These are phyloP conservation scores for Nakazawaea holstii DNA, from an alignment of 805 yeast species.

Conservation along the genomic window DNA sequence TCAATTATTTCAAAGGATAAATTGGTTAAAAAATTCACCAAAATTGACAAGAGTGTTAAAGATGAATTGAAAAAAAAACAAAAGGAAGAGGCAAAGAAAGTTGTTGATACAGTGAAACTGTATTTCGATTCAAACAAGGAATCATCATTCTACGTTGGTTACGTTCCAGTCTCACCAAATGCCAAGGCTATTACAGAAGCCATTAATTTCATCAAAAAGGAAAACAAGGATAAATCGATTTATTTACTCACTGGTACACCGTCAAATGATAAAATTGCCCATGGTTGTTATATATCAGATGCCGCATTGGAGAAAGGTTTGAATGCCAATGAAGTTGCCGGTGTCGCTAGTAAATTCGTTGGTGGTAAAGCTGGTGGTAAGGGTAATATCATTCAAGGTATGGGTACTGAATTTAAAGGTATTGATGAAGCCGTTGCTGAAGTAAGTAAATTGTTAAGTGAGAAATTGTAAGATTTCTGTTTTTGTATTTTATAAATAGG, in stretches of 20 bases:
- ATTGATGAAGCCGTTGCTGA: conserved; percentile 70
- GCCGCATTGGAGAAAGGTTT: conserved; percentile 65
- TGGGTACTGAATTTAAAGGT: conserved; percentile 78
- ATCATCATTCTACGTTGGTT: conserved; percentile 58
- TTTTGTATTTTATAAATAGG: not conserved
- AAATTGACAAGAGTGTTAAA: conserved; percentile 79
- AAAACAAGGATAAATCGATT: conserved; percentile 66
- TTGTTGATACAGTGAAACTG: conserved; percentile 68
- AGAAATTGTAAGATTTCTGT: conserved; percentile 48
- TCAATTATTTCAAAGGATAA: conserved; percentile 76
- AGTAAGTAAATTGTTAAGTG: conserved; percentile 53
- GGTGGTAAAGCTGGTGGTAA: conserved; percentile 99
- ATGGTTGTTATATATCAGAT: conserved; percentile 85
- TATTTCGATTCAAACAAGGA: conserved; percentile 56
- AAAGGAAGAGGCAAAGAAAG: conserved; percentile 80
- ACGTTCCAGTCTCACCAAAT: conserved; percentile 67
- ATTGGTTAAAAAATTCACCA: conserved; percentile 67
- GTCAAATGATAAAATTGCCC: conserved; percentile 66
- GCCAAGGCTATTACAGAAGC: conserved; percentile 96
- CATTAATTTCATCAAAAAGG: conserved; percentile 73
- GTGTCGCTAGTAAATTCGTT: conserved; percentile 60
- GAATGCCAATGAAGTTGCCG: conserved; percentile 71
- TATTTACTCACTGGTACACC: conserved; percentile 72
- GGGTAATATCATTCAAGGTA: conserved; percentile 94
- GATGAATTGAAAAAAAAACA: conserved; percentile 85